Conservation (phyloP, 2,329 filamentous ascomycete species). For the Hypomyces perniciosus region DNA sequence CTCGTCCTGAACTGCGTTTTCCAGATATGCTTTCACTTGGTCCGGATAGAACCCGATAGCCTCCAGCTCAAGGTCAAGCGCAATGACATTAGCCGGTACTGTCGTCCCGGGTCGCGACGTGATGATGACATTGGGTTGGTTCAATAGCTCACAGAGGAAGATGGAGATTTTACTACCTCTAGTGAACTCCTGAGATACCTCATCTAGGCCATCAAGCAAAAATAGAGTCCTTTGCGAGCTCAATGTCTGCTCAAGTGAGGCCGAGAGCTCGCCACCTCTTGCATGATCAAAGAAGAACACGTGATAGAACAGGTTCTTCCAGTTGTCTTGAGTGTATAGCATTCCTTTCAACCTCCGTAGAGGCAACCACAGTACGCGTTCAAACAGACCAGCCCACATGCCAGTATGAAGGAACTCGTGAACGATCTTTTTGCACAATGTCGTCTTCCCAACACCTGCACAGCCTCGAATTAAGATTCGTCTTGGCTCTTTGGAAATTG, state of each 20-base stretch:
- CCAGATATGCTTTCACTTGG: conserved; percentile 28
- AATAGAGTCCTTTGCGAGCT: conserved; percentile 26
- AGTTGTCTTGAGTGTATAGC: conserved; percentile 9
- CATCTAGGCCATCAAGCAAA: conserved; percentile 39
- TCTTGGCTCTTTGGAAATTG: conserved; percentile 10
- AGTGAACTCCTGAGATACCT: conserved; percentile 25
- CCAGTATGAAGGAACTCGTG: background rate
- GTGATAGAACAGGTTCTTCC: conserved; percentile 21
- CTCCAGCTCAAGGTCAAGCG: conserved; percentile 31
- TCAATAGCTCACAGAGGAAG: conserved; percentile 26
- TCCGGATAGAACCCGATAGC: conserved; percentile 33
- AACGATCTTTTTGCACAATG: conserved; percentile 4
- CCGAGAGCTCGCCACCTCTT: conserved; percentile 5
- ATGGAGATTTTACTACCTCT: conserved; percentile 10
- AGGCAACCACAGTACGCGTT: conserved; percentile 35
- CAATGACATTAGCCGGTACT: conserved; percentile 1
- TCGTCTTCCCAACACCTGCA: conserved; percentile 2
- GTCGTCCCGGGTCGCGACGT: conserved; percentile 32
- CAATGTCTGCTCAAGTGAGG: background rate
- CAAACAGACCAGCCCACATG: conserved; percentile 21
- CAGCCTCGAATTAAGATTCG: background rate
- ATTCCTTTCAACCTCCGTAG: conserved; percentile 29
- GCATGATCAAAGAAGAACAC: conserved; percentile 23
- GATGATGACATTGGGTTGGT: conserved; percentile 31
- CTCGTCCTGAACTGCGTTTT: background rate